Percentiles rank a stretch among this genome's conserved stretches.
These are phyloP conservation scores for Monosporascus sp. DNA, from an alignment of 2,329 filamentous ascomycete genomes.

Conservation along the genomic window DNA sequence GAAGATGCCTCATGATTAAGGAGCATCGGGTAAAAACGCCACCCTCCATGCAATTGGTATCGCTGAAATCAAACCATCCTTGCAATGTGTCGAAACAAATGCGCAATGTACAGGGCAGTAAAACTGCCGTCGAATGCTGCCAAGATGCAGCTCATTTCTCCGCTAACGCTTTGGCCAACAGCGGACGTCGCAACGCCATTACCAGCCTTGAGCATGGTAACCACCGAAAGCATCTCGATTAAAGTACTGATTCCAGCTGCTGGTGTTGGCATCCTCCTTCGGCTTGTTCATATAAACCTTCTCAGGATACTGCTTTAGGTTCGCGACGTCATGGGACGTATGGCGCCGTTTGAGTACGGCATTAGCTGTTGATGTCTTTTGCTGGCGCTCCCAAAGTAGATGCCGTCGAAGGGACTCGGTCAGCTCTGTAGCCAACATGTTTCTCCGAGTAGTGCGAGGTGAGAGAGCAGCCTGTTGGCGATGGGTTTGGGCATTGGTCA, in stretches of 20 bases:
- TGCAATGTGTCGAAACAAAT: slow-evolving; percentile 27
- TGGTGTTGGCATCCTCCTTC: slow-evolving; percentile 58
- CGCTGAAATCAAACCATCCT: slow-evolving; percentile 24
- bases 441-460: slow-evolving; percentile 83
- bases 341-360: slow-evolving; percentile 86
- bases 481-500: slow-evolving; percentile 61
- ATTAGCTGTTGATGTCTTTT: slow-evolving; percentile 85
- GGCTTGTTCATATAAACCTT: slow-evolving; percentile 55
- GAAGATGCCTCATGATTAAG: slow-evolving; percentile 22
- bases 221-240: slow-evolving; percentile 72
- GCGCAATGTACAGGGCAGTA: slow-evolving; percentile 24
- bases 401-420: slow-evolving; percentile 90
- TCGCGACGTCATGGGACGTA: slow-evolving; percentile 85
- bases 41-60: slow-evolving; percentile 27
- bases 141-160: background rate
- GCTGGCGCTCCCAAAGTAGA: slow-evolving; percentile 90
- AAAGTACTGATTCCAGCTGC: slow-evolving; percentile 83
- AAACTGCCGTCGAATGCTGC: slow-evolving; percentile 15
- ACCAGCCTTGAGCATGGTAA: slow-evolving; percentile 86
- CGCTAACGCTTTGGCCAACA: slow-evolving; percentile 8
- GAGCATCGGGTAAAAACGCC: slow-evolving; percentile 24
- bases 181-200: slow-evolving; percentile 21
- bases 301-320: slow-evolving; percentile 77
- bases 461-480: slow-evolving; percentile 73
- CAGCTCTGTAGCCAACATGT: slow-evolving; percentile 93